These are phyloP conservation scores for Tetracentron sinense DNA, from an alignment of 164 flowering plant species.

Conservation along the genomic window DNA sequence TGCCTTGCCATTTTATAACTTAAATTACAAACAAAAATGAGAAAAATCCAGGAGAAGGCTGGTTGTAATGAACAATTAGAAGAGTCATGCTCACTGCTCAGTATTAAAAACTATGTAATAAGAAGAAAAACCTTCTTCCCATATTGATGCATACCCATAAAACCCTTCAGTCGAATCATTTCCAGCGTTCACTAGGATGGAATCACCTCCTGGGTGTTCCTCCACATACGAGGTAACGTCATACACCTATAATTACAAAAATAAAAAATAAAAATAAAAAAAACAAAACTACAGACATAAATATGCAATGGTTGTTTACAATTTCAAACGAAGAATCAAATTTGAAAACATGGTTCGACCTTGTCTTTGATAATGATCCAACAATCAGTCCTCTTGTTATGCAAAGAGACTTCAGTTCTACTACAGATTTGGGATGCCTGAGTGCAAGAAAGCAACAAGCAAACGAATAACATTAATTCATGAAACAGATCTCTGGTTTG, in stretches of 20 bases:
- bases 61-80: not conserved
- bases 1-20: not conserved
- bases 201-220: conserved; percentile 98
- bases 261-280: not conserved
- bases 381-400: conserved; percentile 83
- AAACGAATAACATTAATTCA: not conserved
- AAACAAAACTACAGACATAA: not conserved
- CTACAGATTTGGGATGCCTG: conserved; percentile 54
- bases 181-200: conserved; percentile 87
- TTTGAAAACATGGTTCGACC: conserved; percentile 29
- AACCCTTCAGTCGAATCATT: conserved; percentile 98
- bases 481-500: not conserved
- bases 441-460: conserved; percentile 11
- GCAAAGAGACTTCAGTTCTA: conserved; percentile 65
- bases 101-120: not conserved
- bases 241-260: conserved; percentile 50
- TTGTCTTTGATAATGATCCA: conserved; percentile 93
- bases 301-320: not conserved
- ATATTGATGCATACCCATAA: conserved; percentile 56
- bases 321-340: not conserved
- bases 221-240: conserved; percentile 94
- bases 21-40: not conserved
- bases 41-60: too few species aligned
- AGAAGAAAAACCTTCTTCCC: not conserved
- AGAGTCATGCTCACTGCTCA: not conserved